Evolutionary conservation across 768 basidiomycete genomes (phyloP), one percentile per base, ranked within the genome.

Genomic region (Asterophora lycoperdoides): DNA sequence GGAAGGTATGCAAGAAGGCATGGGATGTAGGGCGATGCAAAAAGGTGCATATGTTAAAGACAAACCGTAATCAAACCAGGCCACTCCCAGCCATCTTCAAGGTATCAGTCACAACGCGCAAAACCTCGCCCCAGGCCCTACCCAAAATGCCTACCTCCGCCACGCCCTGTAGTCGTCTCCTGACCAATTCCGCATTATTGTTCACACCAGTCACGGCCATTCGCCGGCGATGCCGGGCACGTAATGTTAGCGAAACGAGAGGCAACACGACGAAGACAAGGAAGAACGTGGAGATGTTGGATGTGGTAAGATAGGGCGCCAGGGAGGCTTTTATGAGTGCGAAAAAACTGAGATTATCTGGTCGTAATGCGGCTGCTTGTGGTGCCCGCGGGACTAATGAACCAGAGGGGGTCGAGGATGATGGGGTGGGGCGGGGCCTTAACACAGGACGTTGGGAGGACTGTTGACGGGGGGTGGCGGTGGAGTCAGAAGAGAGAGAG

Each of bases 81-180:
- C 87, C 88, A 54, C 84, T 78, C 15, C 85, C 87, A 1, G 81
- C 87, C 87, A 90, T 89, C 57, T 72, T 75, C 28, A 86, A 73
- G 3, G 84, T 84, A 67, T 90, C 87, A 40, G 67, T 63, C 13
- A 90, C 69, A 5, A 74, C 79, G 36, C 74, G 71, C 3, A 77
- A 56, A 6, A 75, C 57, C 57, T 79, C 80, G 15, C 64, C 63
- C 80, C 84, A 84, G 28, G 77, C 65, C 29, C 65, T 67, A 13
- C 61, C 59, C 10, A 74, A 44, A 10, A 51, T 64, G 28, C 64
- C 74, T 56, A 52, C 69, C 15, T 68, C 71, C 51, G 55, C 67
- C n/a, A 65, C 68, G n/a, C 64, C 70, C 19, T 69, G 67, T 44
- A 89, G 61, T 41, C 81, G 70, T 53, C 75, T 70, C 57, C 83